phyloP scores from a whole-genome alignment of 1,139 yeast species.

The Saccharomyces pastorianus region DNA sequence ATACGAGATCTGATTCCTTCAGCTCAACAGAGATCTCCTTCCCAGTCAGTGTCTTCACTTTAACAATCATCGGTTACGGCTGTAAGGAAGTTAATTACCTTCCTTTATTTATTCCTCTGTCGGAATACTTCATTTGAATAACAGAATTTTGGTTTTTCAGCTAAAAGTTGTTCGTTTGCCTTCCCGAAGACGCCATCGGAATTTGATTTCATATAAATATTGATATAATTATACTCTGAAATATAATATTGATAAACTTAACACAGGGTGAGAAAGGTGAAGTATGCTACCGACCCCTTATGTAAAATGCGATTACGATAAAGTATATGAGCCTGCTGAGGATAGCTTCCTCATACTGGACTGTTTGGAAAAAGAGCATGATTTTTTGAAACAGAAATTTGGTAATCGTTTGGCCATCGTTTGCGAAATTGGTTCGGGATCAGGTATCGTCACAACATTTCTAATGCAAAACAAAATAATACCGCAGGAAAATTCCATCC shows the following conservation, averaged over 20 bases:
- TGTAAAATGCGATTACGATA: slow-evolving; percentile 39
- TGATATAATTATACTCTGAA: not conserved
- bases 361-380: slow-evolving; percentile 54
- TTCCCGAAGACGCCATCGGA: not conserved
- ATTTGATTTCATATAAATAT: not conserved
- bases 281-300: slow-evolving; percentile 52
- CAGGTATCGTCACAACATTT: slow-evolving; percentile 81
- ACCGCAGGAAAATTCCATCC: slow-evolving; percentile 34
- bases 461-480: slow-evolving; percentile 32
- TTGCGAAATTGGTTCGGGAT: slow-evolving; percentile 86
- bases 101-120: not conserved
- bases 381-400: slow-evolving; percentile 33
- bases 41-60: slow-evolving; percentile 59
- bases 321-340: slow-evolving; percentile 89
- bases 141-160: not conserved
- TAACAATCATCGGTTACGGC: slow-evolving; percentile 21
- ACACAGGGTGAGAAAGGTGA: not conserved
- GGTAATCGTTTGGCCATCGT: slow-evolving; percentile 41
- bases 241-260: not conserved
- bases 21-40: slow-evolving; percentile 74
- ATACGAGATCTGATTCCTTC: slow-evolving; percentile 64
- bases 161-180: not conserved
- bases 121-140: not conserved
- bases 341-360: slow-evolving; percentile 81
- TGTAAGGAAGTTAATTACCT: not conserved